Percentiles rank a stretch among this genome's conserved stretches.
Conservation (phyloP, 345 rosid genomes). For the Toxicodendron radicans region DNA sequence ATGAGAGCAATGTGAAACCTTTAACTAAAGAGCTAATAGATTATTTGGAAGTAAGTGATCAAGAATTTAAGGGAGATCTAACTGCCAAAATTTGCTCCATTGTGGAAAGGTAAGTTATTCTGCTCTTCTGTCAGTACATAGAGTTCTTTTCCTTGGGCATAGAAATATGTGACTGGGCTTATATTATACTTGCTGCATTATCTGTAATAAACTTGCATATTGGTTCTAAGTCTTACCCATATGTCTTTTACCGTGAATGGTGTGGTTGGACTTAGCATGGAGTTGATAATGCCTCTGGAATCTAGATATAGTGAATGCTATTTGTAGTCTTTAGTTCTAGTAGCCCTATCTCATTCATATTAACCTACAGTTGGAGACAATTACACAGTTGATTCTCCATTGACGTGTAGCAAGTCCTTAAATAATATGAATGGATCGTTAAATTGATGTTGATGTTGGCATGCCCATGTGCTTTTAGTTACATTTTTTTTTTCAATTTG, state of each 20-base stretch:
- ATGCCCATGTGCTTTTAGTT: not conserved
- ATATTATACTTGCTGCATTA: constrained; percentile 11
- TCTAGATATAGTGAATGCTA: not conserved
- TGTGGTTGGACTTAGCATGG: not conserved
- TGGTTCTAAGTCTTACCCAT: not conserved
- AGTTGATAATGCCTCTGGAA: constrained; percentile 13
- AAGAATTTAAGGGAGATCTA: constrained; percentile 96
- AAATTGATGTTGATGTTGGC: not conserved
- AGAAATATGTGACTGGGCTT: constrained; percentile 6
- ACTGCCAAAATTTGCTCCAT: constrained; percentile 96
- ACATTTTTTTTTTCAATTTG: not conserved
- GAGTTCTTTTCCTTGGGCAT: not conserved
- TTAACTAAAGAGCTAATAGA: constrained; percentile 91
- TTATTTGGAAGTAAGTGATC: constrained; percentile 92
- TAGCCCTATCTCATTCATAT: not conserved
- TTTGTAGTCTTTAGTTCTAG: not conserved
- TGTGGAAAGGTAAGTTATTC: constrained; percentile 83
- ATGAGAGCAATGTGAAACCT: constrained; percentile 88
- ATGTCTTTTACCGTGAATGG: not conserved
- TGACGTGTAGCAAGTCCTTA: not conserved
- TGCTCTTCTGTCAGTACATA: constrained; percentile 11
- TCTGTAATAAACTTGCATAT: not conserved
- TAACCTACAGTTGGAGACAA: not conserved
- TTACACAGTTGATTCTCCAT: not conserved
- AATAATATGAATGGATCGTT: not conserved